Evolutionary conservation across 192 early-diverging fungal species (phyloP), one percentile per base, ranked within the genome.

Genomic region (Entomortierella chlamydospora): DNA sequence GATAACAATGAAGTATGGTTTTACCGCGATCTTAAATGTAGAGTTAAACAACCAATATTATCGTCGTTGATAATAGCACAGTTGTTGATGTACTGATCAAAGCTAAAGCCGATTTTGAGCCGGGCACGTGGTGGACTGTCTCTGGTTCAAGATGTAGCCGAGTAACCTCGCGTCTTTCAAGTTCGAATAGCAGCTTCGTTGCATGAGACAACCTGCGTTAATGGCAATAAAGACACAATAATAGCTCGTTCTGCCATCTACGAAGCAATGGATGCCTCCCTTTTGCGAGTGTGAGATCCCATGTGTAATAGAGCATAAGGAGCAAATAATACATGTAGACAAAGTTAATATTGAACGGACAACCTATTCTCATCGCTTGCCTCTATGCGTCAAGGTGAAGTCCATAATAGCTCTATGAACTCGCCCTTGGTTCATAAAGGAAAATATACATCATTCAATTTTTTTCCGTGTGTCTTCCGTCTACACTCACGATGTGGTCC

Each of bases 41-140:
- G 17, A 17, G n/a, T n/a, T n/a, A n/a, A n/a, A n/a, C n/a, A n/a
- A n/a, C n/a, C n/a, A n/a, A n/a, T n/a, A n/a, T n/a, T n/a, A n/a
- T n/a, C n/a, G 18, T 10, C 5, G 49, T 73, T 5, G 33, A 65
- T 23, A 33, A 69, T 23, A 30, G 26, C 1, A 39, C 15, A 10
- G 59, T 78, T n/a, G 74, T 60, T 4, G 56, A 64, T 20, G 57
- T 70, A 11, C 22, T 78, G 34, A 64, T 78, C 61, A 30, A 64
- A 20, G 57, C 49, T 22, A 47, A 69, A 18, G 22, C 28, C 12
- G 74, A 78, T 25, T 78, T 78, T 52, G 54, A 59, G 23, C 74
- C 74, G 0, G 74, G 74, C 54, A 67, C 74, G 9, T 78, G 74
- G 74, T 78, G 74, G 74, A 59, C 61, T 1, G 61, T 70, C 28